These are phyloP conservation scores for Globisporangium carolinianum DNA, from an alignment of 352 stramenopile species.

Conservation along the genomic window DNA sequence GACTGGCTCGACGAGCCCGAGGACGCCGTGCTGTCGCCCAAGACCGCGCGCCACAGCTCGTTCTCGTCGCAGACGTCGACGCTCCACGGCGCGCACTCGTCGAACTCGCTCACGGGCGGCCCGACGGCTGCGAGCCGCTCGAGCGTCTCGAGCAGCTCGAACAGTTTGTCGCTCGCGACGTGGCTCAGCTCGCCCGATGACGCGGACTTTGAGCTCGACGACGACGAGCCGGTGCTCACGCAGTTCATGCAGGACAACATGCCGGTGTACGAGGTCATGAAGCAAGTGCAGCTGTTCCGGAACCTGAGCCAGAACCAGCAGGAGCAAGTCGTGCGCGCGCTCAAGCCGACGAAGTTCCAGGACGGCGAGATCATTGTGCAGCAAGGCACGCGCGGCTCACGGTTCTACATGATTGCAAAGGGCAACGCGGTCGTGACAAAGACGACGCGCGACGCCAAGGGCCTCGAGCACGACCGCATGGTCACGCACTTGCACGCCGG, in stretches of 20 bases:
- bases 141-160: constrained; percentile 41
- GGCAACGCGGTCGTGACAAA: constrained; percentile 85
- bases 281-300: constrained; percentile 80
- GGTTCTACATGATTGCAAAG: constrained; percentile 90
- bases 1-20: constrained; percentile 77
- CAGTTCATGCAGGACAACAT: constrained; percentile 80
- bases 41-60: constrained; percentile 28
- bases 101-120: constrained; percentile 24
- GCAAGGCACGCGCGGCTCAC: constrained; percentile 74
- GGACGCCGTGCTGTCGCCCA: constrained; percentile 49
- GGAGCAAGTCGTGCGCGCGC: constrained; percentile 77
- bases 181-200: constrained; percentile 70
- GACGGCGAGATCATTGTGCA: constrained; percentile 81
- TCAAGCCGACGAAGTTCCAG: constrained; percentile 83
- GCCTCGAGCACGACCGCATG: constrained; percentile 69
- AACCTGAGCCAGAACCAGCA: constrained; percentile 86
- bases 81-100: constrained; percentile 23
- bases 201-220: constrained; percentile 55
- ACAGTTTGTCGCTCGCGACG: constrained; percentile 51
- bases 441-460: constrained; percentile 28
- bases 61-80: constrained; percentile 47
- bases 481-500: constrained; percentile 86
- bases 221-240: constrained; percentile 55
- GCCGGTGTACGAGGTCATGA: constrained; percentile 85
- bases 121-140: constrained; percentile 17